Percentiles rank a stretch among this genome's conserved stretches.
phyloP scores from a whole-genome alignment of 164 flowering plant species.

The Vitis rotundifolia region DNA sequence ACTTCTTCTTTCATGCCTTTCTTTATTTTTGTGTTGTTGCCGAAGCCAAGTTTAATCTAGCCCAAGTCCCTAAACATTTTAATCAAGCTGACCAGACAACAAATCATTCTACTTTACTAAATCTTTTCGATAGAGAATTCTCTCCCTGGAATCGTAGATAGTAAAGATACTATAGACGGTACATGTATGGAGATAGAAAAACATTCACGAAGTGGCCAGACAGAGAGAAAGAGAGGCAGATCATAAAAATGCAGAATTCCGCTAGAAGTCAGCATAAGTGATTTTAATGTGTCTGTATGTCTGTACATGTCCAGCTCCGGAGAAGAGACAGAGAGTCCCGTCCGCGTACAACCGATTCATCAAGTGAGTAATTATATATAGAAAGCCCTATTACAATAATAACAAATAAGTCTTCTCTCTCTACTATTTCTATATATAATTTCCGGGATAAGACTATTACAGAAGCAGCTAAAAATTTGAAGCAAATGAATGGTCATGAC shows the following conservation, averaged over 20 bases:
- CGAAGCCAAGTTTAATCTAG: too few relatives aligned
- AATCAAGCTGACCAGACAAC: neutral
- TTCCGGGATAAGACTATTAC: neutral
- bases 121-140: too few relatives aligned
- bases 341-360: constrained; percentile 77
- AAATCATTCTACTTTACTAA: neutral
- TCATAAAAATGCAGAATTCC: constrained; percentile 3
- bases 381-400: too few relatives aligned
- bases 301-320: constrained; percentile 52
- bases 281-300: constrained; percentile 27
- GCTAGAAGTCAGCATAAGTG: constrained; percentile 16
- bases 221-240: constrained; percentile 7
- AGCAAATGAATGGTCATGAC: too few relatives aligned
- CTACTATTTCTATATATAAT: neutral
- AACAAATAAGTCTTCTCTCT: neutral
- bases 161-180: neutral
- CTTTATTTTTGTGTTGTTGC: neutral
- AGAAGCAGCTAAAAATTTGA: too few relatives aligned
- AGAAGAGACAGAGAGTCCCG: constrained; percentile 84
- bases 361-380: constrained; percentile 45
- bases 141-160: neutral
- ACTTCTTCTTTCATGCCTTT: neutral
- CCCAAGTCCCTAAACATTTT: neutral
- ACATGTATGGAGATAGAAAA: neutral
- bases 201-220: neutral